Evolutionary conservation across 1,284 basidiomycete species (phyloP), one percentile per base, ranked within the genome.

Genomic region (Cystobasidium pallidum): DNA sequence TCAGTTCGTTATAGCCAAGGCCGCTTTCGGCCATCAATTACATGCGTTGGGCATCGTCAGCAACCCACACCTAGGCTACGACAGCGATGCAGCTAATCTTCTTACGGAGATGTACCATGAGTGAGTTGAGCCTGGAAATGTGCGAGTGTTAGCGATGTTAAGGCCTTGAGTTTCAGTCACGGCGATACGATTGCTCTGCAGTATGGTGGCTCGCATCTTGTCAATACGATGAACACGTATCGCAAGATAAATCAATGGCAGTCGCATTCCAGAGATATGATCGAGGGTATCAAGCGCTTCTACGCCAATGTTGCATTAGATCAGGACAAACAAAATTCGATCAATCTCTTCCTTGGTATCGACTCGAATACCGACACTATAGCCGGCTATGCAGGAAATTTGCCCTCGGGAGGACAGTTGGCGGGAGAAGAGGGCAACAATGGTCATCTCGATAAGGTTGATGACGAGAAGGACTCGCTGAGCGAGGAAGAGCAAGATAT

Each of bases 101-200:
- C 81, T 99, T 76, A 99, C 94, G 0, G 94, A 98, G 82, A 98
- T 99, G 94, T 99, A 97, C 81, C 94, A 98, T 80, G 92, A 96
- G 45, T 74, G 28, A 64, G 58, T 30, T 30, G 34, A 24, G 34
- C 41, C 13, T 28, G 32, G 6, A 17, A 51, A 13, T 24, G 21
- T 47, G 7, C 26, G 11, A 8, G 17, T 1, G 21, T 2, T 24
- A 15, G 0, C 17, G 7, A 26, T 32, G 21, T 0, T 36, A 6
- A n/a, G 11, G 11, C 30, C 13, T n/a, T 8, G 24, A n/a, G 47
- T 0, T 26, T 17, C 26, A 71, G 68, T 21, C 77, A 78, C 41
- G 78, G 78, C 15, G 77, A 78, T 58, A 75, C 94, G 1, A 88
- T 99, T 72, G 95, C 96, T 0, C 84, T 98, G 77, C 96, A 99